Percentiles rank a stretch among this genome's conserved stretches.
Evolutionary conservation across 768 basidiomycete genomes (phyloP).

Genomic region (Tephrocybe sp.): DNA sequence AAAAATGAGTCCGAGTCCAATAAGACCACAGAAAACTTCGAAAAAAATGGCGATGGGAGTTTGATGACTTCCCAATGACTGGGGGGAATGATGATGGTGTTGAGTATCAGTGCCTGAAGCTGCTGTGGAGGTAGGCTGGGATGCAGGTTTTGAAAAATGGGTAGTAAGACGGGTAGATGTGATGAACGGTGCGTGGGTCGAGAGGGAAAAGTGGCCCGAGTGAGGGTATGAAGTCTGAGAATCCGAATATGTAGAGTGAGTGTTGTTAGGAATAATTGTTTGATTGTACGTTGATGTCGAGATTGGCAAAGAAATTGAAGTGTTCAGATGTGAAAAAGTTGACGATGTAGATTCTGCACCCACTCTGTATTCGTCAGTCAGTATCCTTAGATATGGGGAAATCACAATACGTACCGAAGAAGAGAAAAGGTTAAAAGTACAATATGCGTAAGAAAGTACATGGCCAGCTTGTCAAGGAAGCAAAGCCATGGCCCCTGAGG

Average conservation of each 20-base stretch:
- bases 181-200: conserved; percentile 3
- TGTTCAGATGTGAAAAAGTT: conserved; percentile 6
- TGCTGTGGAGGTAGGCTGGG: conserved; percentile 2
- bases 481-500: conserved; percentile 1
- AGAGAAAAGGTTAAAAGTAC: conserved; percentile 1
- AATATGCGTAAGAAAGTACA: not conserved
- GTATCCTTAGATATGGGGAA: not conserved
- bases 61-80: conserved; percentile 17
- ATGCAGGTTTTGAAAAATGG: conserved; percentile 3
- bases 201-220: conserved; percentile 2
- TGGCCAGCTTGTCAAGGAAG: not conserved
- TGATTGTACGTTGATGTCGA: conserved; percentile 3
- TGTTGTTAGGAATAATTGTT: conserved; percentile 3
- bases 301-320: conserved; percentile 2
- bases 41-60: conserved; percentile 41
- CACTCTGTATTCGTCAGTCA: conserved; percentile 7
- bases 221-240: not conserved
- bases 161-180: conserved; percentile 3
- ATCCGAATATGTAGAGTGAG: not conserved
- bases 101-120: conserved; percentile 3
- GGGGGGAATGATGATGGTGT: conserved; percentile 11
- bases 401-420: conserved; percentile 6
- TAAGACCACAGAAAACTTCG: conserved; percentile 41
- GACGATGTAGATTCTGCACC: conserved; percentile 13
- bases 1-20: conserved; percentile 31